These are phyloP conservation scores for Salvia rosmarinus DNA, from an alignment of 257 asterid species.

Conservation along the genomic window DNA sequence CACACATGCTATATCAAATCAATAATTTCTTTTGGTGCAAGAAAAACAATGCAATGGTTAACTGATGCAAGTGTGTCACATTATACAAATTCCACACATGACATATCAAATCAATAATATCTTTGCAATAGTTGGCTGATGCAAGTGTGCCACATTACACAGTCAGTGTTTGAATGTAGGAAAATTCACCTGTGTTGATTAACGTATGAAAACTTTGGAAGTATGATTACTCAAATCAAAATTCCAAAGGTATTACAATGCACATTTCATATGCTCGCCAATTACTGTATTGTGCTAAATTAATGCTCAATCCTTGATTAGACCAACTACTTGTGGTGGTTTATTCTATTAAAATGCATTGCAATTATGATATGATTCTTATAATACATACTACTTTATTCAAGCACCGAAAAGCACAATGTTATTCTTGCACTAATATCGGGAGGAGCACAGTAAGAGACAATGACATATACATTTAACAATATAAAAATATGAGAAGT, in stretches of 20 bases:
- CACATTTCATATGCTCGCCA: neutral
- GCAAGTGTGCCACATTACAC: conserved; percentile 13
- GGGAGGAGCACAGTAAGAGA: too few species aligned
- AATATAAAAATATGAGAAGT: too few species aligned
- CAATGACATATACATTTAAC: too few species aligned
- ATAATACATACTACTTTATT: neutral
- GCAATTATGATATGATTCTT: neutral
- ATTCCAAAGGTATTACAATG: conserved; percentile 19
- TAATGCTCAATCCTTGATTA: neutral
- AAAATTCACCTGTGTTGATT: conserved; percentile 15
- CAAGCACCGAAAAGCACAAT: neutral
- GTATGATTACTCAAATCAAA: conserved; percentile 17
- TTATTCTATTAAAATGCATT: neutral
- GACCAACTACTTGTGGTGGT: conserved; percentile 12
- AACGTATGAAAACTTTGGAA: conserved; percentile 1
- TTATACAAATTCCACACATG: too few species aligned
- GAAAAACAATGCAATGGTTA: too few species aligned
- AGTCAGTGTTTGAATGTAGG: conserved; percentile 9
- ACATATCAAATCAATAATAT: too few species aligned
- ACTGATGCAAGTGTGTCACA: too few species aligned
- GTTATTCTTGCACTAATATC: too few species aligned
- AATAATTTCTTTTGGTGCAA: too few species aligned
- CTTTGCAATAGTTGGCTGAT: conserved; percentile 4
- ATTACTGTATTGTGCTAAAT: neutral
- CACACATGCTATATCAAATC: too few species aligned